Evolutionary conservation across 1,139 yeast species (phyloP), one percentile per base, ranked within the genome.

Genomic region (Sugiyamaella neomexicana): DNA sequence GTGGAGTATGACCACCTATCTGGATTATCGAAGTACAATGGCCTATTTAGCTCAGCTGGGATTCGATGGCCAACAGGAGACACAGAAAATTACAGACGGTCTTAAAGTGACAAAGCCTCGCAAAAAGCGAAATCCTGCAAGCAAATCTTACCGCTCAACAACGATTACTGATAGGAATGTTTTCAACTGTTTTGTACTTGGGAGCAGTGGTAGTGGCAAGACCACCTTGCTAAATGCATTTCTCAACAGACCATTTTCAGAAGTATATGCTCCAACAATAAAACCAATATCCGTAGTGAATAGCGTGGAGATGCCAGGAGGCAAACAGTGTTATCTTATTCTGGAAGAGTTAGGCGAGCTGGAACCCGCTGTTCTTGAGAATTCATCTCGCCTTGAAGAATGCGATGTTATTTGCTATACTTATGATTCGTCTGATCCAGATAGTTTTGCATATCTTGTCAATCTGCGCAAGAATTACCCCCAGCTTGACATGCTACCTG

Each of bases 381-480:
- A 90, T 65, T 78, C 78, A 49, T 69, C 75, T n/a, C 78, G 90
- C 46, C 69, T 93, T 15, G 89, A 87, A 53, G 86, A 86, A 55
- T 93, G 98, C 70, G 99, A 93, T 69, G 96, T 90, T 1, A 71
- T 93, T 1, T 93, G 98, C 69, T 80, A 87, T 65, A 80, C 90
- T 0, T 93, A 93, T 69, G 99, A 93, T 68, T 89, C 97, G 0
- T 86, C 97, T 0, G 97, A 93, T 66, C 97, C 99, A 0, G 96
- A 91, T 54, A 88, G 96, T 51, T 93, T 93, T 70, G 89, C 90
- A 53, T 85, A 88, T 66, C 73, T 91, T 54, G 85, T 87, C 29
- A 86, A 87, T 29, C 70, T 90, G 27, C 75, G 90, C 25, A 74
- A 77, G 46, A 78, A 76, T 57, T 82, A 85, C 64, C 79, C 82